phyloP scores from a whole-genome alignment of 2,329 filamentous ascomycete genomes.

The Colletotrichum eleusines region DNA sequence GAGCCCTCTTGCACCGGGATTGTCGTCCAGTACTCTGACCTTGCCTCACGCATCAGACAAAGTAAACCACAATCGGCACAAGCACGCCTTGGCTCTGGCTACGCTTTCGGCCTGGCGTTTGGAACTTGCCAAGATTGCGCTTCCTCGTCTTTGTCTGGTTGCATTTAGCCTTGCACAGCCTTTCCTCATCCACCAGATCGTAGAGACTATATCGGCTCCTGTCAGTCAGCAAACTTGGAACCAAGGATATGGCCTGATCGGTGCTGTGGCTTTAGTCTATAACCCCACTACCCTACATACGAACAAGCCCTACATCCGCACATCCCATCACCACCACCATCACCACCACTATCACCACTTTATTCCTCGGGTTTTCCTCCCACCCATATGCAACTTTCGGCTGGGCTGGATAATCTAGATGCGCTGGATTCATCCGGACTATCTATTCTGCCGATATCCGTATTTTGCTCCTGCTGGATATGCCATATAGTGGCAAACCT shows the following conservation, averaged over 20 bases:
- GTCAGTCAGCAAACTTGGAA: conserved; percentile 20
- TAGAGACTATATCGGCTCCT: conserved; percentile 22
- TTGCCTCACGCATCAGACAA: conserved; percentile 20
- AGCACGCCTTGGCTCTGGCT: conserved; percentile 24
- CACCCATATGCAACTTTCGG: too few relatives aligned
- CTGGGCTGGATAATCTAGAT: too few relatives aligned
- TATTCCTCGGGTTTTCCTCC: too few relatives aligned
- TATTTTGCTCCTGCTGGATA: too few relatives aligned
- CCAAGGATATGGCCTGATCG: conserved; percentile 25
- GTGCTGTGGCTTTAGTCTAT: conserved; percentile 21
- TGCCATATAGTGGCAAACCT: too few relatives aligned
- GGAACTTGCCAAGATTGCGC: conserved; percentile 22
- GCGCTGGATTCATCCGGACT: too few relatives aligned
- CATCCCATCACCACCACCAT: too few relatives aligned
- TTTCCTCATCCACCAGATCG: conserved; percentile 20
- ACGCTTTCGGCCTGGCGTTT: conserved; percentile 22
- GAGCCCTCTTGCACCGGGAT: conserved; percentile 11
- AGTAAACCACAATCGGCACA: conserved; percentile 21
- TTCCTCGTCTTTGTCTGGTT: conserved; percentile 23
- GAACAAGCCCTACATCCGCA: too few relatives aligned
- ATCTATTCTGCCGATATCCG: too few relatives aligned
- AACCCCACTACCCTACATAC: too few relatives aligned
- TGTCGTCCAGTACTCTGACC: conserved; percentile 17
- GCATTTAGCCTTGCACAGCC: conserved; percentile 21
- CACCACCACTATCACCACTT: too few relatives aligned